Evolutionary conservation across 78 protist genomes (phyloP).

Genomic region (Diacronema lutheri): DNA sequence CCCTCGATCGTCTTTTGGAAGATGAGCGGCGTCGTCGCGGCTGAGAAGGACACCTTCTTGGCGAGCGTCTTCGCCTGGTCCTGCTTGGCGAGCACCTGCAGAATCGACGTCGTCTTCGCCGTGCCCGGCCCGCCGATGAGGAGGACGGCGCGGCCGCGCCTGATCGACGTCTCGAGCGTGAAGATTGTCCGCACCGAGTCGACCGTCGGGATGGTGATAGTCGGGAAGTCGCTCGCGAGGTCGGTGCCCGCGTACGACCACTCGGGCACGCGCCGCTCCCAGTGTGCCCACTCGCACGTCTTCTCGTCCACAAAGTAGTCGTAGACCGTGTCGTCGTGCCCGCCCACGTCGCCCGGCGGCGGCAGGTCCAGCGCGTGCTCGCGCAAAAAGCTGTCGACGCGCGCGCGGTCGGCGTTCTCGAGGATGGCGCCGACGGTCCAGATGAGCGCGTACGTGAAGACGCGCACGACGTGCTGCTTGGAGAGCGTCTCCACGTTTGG

Average conservation of each 20-base stretch:
- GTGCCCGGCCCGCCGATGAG: conserved; percentile 82
- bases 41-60: conserved; percentile 70
- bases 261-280: conserved; percentile 42
- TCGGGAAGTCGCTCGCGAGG: conserved; percentile 30
- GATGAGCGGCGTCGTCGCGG: conserved; percentile 67
- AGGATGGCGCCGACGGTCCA: conserved; percentile 81
- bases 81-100: conserved; percentile 27
- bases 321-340: conserved; percentile 48
- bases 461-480: conserved; percentile 39
- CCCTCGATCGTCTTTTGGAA: conserved; percentile 69
- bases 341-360: not conserved
- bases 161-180: not conserved
- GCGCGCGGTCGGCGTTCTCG: conserved; percentile 60
- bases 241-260: conserved; percentile 29
- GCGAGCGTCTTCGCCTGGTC: conserved; percentile 16
- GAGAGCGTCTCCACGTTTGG: conserved; percentile 1
- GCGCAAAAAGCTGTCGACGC: conserved; percentile 22
- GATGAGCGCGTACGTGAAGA: conserved; percentile 57
- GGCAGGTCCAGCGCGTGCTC: not conserved
- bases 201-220: conserved; percentile 69
- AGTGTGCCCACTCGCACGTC: conserved; percentile 66
- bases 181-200: conserved; percentile 56
- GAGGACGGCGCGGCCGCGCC: conserved; percentile 38
- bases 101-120: conserved; percentile 76
- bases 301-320: conserved; percentile 58